These are phyloP conservation scores for Echites panduratus DNA, from an alignment of 257 asterid species.

Conservation along the genomic window DNA sequence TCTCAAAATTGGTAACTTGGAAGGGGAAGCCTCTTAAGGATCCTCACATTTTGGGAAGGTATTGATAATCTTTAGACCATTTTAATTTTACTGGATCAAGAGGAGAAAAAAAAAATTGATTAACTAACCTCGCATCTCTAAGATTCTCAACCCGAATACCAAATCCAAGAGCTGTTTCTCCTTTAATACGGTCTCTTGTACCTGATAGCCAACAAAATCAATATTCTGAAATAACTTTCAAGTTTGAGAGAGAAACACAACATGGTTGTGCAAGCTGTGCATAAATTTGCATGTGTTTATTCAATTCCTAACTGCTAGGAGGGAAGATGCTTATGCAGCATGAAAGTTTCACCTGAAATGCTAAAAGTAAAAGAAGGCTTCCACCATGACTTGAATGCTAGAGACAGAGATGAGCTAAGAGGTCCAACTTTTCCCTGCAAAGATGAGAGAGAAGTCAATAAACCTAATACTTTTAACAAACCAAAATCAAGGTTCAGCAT, in stretches of 20 bases:
- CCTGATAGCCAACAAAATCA: constrained; percentile 41
- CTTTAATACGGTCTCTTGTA: constrained; percentile 59
- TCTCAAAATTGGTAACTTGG: neutral
- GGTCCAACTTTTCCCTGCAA: constrained; percentile 86
- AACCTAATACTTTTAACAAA: constrained; percentile 11
- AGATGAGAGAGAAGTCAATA: constrained; percentile 7
- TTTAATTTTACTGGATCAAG: constrained; percentile 5
- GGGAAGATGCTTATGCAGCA: neutral
- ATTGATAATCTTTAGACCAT: neutral
- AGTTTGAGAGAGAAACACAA: neutral
- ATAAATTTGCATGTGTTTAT: neutral
- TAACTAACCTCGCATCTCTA: constrained; percentile 73
- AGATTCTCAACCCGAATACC: constrained; percentile 70
- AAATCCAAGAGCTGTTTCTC: constrained; percentile 63
- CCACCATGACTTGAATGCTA: constrained; percentile 98
- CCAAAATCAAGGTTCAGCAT: constrained; percentile 1
- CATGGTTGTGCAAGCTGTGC: neutral
- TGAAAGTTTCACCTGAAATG: constrained; percentile 51
- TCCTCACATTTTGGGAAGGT: neutral
- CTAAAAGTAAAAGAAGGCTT: constrained; percentile 85
- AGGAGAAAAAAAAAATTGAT: too few species aligned
- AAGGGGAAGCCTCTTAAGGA: neutral
- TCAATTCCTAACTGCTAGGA: neutral
- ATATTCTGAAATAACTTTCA: constrained; percentile 9
- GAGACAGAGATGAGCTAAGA: constrained; percentile 71